Evolutionary conservation across 164 flowering plant genomes (phyloP).

Genomic region (Magnolia sinica): DNA sequence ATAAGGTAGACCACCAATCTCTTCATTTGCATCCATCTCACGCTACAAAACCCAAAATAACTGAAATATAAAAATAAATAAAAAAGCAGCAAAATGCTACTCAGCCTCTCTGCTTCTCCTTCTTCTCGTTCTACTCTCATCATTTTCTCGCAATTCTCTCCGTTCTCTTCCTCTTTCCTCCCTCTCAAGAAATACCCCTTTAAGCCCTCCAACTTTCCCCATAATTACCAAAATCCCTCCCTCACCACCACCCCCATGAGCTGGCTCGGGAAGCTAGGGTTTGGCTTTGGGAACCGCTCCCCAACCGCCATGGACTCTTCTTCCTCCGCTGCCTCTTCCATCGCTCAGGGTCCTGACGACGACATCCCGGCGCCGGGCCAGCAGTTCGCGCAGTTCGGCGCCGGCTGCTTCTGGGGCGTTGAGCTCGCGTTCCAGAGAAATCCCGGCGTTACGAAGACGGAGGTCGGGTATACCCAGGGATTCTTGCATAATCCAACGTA

Average conservation of each 20-base stretch:
- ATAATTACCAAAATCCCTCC: not conserved
- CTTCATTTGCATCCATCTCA: not conserved
- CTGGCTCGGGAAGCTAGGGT: conserved; percentile 7
- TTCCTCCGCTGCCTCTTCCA: conserved; percentile 1
- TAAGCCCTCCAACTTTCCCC: not conserved
- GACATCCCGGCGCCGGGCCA: conserved; percentile 71
- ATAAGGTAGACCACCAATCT: not conserved
- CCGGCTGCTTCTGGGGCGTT: conserved; percentile 94
- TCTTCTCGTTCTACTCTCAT: not conserved
- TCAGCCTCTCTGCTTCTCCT: not conserved
- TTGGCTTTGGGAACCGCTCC: not conserved
- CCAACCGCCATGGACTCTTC: conserved; percentile 1
- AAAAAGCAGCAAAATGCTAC: not conserved
- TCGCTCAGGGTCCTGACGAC: conserved; percentile 75
- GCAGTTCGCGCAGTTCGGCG: conserved; percentile 73
- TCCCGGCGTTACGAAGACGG: conserved; percentile 74
- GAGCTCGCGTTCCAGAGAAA: conserved; percentile 84
- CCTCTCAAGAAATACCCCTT: not conserved
- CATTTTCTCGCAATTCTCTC: not conserved
- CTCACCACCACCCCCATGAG: not conserved
- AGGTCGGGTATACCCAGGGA: conserved; percentile 87
- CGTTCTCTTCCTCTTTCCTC: not conserved
- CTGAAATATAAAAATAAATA: not conserved
- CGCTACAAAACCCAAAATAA: not conserved
- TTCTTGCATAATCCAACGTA: conserved; percentile 61